Percentiles rank a stretch among this genome's conserved stretches.
Evolutionary conservation across 2,329 filamentous ascomycete species (phyloP).

Genomic region (Mycocentrospora acerina): DNA sequence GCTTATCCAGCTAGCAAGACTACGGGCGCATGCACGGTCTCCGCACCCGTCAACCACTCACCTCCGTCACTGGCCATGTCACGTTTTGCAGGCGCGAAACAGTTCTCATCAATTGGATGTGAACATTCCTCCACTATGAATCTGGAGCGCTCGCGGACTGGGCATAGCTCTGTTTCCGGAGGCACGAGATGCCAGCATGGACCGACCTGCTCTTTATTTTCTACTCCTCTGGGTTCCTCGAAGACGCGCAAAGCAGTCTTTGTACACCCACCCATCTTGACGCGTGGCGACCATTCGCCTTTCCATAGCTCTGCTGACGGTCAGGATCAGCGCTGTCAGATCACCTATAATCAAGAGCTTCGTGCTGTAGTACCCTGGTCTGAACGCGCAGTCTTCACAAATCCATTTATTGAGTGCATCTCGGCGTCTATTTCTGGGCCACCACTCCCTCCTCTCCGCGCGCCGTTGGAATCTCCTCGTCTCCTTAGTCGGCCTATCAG

Average conservation of each 20-base stretch:
- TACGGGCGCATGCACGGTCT: slow-evolving; percentile 21
- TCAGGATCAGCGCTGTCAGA: slow-evolving; percentile 29
- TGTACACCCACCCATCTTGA: slow-evolving; percentile 13
- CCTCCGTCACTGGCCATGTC: slow-evolving; percentile 21
- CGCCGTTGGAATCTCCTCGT: slow-evolving; percentile 35
- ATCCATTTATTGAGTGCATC: slow-evolving; percentile 38
- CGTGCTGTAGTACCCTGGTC: slow-evolving; percentile 30
- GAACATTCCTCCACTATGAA: slow-evolving; percentile 16
- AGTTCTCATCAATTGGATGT: slow-evolving; percentile 27
- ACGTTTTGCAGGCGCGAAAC: slow-evolving; percentile 35
- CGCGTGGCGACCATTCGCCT: slow-evolving; percentile 15
- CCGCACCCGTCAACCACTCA: slow-evolving; percentile 28
- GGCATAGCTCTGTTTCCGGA: slow-evolving; percentile 17
- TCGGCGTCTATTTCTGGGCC: slow-evolving; percentile 46
- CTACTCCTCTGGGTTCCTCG: slow-evolving; percentile 9
- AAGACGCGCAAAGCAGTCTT: slow-evolving; percentile 17
- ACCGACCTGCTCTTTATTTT: slow-evolving; percentile 10
- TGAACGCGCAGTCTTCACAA: slow-evolving; percentile 33
- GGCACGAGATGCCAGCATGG: slow-evolving; percentile 22
- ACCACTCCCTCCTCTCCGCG: slow-evolving; percentile 28
- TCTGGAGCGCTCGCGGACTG: slow-evolving; percentile 19
- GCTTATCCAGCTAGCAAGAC: slow-evolving; percentile 21
- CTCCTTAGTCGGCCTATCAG: slow-evolving; percentile 38
- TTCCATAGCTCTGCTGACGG: slow-evolving; percentile 19
- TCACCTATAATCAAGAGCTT: slow-evolving; percentile 24